Evolutionary conservation across 1,284 basidiomycete genomes (phyloP), one percentile per base, ranked within the genome.

Genomic region (Takashimella tepidaria): DNA sequence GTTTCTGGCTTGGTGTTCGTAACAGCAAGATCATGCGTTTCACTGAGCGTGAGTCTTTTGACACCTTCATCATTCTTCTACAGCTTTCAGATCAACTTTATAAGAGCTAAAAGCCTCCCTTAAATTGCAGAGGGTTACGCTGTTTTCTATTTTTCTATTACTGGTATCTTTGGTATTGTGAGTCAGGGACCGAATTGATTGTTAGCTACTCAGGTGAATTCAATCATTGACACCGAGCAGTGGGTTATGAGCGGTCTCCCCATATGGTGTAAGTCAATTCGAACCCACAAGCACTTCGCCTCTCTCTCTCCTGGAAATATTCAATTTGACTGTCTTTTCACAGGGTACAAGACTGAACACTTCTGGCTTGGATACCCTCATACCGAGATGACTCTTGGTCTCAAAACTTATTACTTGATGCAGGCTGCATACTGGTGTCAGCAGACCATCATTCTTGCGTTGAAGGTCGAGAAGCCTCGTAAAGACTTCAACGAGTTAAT

Each of bases 351-450:
- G 45, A 91, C 89, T 0, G 80, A 87, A 52, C 76, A 85, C 54
- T 92, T 91, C 70, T 95, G 89, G 88, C 79, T 86, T 55, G 85
- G 83, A 51, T 95, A 95, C 68, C 92, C 92, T 24, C 85, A 91
- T 68, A 88, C 85, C 85, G 82, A 88, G 55, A 91, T 98, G 89
- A 84, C 82, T 40, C 83, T 84, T 2, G 82, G 85, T 58, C 78
- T 98, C 60, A 98, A 98, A 77, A 76, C 82, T 31, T 98, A 97
- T 78, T 98, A 98, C 72, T 83, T 98, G 53, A 83, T 89, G 76
- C 88, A 92, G 71, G 81, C 83, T 46, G 80, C 91, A 2, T 97
- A 97, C 73, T 98, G 95, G 95, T 82, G 85, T 50, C 93, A 98
- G 69, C 92, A 98, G 73, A 83, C 95, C 55, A 77, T 98, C 27